phyloP scores from a whole-genome alignment of 805 yeast species.

The Spathaspora girioi region DNA sequence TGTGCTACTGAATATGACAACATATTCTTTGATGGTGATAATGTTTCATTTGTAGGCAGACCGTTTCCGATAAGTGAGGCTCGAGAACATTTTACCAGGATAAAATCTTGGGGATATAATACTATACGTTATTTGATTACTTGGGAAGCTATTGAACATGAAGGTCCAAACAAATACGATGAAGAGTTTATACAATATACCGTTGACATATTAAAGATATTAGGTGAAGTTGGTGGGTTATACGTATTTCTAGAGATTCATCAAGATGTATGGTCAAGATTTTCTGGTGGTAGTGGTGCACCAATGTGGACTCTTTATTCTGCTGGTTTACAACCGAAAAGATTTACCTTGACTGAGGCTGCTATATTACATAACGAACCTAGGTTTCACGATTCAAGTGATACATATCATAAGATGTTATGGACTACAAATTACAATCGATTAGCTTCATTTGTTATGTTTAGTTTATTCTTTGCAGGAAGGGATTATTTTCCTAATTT shows the following conservation, averaged over 20 bases:
- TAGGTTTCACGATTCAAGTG: slow-evolving; percentile 25
- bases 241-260: slow-evolving; percentile 85
- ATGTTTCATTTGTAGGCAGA: slow-evolving; percentile 75
- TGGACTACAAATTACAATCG: slow-evolving; percentile 89
- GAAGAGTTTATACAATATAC: slow-evolving; percentile 71
- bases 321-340: slow-evolving; percentile 78
- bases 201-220: slow-evolving; percentile 53
- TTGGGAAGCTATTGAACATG: slow-evolving; percentile 92
- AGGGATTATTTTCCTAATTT: slow-evolving; percentile 72
- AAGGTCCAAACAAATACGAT: slow-evolving; percentile 82
- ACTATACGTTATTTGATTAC: slow-evolving; percentile 71
- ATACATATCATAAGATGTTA: slow-evolving; percentile 72
- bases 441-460: slow-evolving; percentile 75
- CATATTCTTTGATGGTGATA: slow-evolving; percentile 65
- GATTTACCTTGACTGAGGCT: slow-evolving; percentile 72
- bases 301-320: slow-evolving; percentile 91
- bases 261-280: slow-evolving; percentile 93
- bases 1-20: slow-evolving; percentile 31
- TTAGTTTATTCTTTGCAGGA: slow-evolving; percentile 83
- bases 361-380: slow-evolving; percentile 67
- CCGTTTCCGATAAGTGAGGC: slow-evolving; percentile 81
- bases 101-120: slow-evolving; percentile 81
- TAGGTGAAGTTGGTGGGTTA: slow-evolving; percentile 63
- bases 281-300: slow-evolving; percentile 88
- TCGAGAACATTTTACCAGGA: slow-evolving; percentile 58